Percentiles rank a stretch among this genome's conserved stretches.
Evolutionary conservation across 2,329 filamentous ascomycete species (phyloP).

Genomic region (Pseudomassariella vexata): DNA sequence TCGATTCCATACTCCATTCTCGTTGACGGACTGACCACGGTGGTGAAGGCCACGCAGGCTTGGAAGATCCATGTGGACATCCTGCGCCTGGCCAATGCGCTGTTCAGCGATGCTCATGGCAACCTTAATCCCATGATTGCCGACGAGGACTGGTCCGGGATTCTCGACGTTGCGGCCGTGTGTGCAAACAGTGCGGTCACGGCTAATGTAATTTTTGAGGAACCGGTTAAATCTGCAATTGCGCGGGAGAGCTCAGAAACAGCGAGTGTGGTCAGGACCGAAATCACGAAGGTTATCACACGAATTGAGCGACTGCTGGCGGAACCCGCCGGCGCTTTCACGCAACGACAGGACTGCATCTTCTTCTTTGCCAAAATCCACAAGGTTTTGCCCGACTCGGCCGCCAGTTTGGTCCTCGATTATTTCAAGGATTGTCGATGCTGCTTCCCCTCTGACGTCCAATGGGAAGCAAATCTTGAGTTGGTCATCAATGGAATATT

Average conservation of each 20-base stretch:
- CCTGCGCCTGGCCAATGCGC: constrained; percentile 47
- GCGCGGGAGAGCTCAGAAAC: constrained; percentile 24
- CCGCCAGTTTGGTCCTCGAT: constrained; percentile 57
- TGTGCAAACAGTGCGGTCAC: constrained; percentile 38
- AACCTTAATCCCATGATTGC: constrained; percentile 50
- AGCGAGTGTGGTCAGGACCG: constrained; percentile 30
- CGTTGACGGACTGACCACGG: constrained; percentile 49
- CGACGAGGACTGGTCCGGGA: constrained; percentile 60
- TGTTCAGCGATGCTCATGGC: constrained; percentile 47
- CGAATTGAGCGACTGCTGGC: constrained; percentile 44
- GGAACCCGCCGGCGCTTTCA: constrained; percentile 44
- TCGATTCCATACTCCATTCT: constrained; percentile 52
- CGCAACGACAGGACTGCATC: constrained; percentile 62
- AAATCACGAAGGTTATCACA: constrained; percentile 38
- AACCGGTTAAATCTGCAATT: constrained; percentile 14
- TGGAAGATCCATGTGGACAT: constrained; percentile 40
- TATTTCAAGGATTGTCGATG: constrained; percentile 65
- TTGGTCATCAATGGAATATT: constrained; percentile 60
- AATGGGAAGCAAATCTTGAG: constrained; percentile 61
- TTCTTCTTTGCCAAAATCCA: constrained; percentile 60
- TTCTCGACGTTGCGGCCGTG: constrained; percentile 53
- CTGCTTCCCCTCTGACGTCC: constrained; percentile 64
- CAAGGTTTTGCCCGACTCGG: constrained; percentile 56
- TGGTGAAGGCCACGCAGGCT: constrained; percentile 38
- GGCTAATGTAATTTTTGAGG: constrained; percentile 13